Conservation (phyloP, 768 basidiomycete genomes). For the Panaeolus cyanescens region DNA sequence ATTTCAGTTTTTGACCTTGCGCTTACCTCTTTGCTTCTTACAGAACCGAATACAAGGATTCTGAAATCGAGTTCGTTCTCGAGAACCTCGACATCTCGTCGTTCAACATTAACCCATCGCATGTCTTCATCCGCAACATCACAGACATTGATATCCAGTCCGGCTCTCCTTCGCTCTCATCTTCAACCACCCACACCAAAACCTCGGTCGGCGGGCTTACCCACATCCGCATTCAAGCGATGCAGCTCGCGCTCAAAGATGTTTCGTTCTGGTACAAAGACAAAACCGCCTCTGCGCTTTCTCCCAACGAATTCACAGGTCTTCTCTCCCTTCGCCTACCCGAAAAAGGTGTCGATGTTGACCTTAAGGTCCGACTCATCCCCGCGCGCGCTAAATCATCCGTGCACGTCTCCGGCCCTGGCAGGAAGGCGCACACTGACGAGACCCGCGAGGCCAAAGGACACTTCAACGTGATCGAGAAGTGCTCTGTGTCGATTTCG, state of each 20-base stretch:
- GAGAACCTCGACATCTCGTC: constrained; percentile 75
- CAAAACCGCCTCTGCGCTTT: constrained; percentile 48
- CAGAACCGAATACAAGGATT: constrained; percentile 73
- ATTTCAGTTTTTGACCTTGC: neutral
- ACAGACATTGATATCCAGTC: constrained; percentile 54
- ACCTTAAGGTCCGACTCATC: constrained; percentile 65
- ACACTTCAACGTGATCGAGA: constrained; percentile 63
- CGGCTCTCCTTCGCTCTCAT: constrained; percentile 31
- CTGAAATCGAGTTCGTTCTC: constrained; percentile 70
- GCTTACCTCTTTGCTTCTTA: neutral
- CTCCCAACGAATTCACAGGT: constrained; percentile 61
- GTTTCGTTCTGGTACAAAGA: constrained; percentile 79
- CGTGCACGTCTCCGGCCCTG: neutral
- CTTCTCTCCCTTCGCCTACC: constrained; percentile 64
- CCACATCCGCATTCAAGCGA: constrained; percentile 63
- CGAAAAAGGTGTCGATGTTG: constrained; percentile 66
- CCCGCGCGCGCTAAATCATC: constrained; percentile 32
- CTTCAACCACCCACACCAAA: constrained; percentile 31
- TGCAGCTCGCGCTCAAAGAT: constrained; percentile 63
- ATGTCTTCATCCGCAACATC: constrained; percentile 72
- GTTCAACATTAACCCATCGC: constrained; percentile 66
- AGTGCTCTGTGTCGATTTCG: constrained; percentile 52
- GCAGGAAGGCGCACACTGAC: constrained; percentile 34
- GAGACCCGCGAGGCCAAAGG: constrained; percentile 40
- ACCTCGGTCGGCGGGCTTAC: constrained; percentile 65